These are phyloP conservation scores for Striga asiatica DNA, from an alignment of 257 asterid species.

Conservation along the genomic window DNA sequence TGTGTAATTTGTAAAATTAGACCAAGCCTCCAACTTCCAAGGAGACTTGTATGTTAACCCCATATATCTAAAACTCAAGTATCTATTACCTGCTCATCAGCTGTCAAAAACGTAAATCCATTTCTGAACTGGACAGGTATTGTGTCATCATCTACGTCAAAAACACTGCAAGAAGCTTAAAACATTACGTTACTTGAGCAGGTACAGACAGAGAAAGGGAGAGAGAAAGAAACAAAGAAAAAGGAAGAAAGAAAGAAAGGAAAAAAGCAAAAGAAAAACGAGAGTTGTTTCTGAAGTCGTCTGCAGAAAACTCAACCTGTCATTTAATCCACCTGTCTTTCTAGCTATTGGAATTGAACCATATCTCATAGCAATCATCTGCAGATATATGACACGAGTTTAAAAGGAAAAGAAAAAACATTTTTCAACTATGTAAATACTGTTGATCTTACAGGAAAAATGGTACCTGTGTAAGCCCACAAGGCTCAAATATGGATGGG, in stretches of 20 bases:
- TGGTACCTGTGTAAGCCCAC: conserved; percentile 94
- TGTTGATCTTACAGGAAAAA: conserved; percentile 3
- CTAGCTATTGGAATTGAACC: conserved; percentile 86
- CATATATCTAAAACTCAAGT: conserved; percentile 1
- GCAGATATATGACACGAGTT: conserved; percentile 12
- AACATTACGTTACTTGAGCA: conserved; percentile 1
- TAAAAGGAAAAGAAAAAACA: background rate
- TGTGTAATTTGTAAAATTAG: background rate
- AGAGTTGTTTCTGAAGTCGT: background rate
- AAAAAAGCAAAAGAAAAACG: background rate
- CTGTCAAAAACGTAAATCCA: conserved; percentile 68
- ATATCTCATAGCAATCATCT: conserved; percentile 99
- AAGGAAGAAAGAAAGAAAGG: too few species aligned
- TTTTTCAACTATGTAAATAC: background rate
- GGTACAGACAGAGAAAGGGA: too few species aligned
- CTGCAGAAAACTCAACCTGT: conserved; percentile 44
- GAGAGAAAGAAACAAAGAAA: too few species aligned
- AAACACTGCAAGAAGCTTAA: conserved; percentile 53
- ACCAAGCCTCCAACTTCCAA: background rate
- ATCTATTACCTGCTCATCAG: conserved; percentile 68
- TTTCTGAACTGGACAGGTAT: conserved; percentile 72
- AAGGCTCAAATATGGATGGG: conserved; percentile 96
- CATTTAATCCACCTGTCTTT: conserved; percentile 92
- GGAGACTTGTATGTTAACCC: background rate
- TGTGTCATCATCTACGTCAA: conserved; percentile 69